Base-by-base conservation (phyloP, 306 rosid species). In the Ormosia emarginata region DNA sequence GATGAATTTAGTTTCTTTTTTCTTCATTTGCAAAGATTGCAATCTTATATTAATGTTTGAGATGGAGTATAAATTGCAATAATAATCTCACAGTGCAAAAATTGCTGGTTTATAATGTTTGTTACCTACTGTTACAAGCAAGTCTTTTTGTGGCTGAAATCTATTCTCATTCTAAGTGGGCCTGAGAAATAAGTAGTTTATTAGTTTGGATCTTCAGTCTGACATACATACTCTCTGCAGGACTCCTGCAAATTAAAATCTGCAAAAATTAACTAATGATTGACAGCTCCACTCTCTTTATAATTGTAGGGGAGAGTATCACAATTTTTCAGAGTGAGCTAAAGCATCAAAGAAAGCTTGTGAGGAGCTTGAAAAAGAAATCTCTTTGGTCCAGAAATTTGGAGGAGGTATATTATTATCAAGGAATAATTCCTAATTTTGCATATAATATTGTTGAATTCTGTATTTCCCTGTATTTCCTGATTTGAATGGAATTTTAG, bases 361-460 rank as follows among this genome's bases (percentile, higher is more conserved):
- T 92, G 79, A 90, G 84, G 87, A 88, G 87, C 89, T 86, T 94
- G 92, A 89, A 92, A 89, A 94, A 81, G 91, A 96, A 91, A 85
- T 92, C 97, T 84, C 97, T 96, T 34, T 96, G 99, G 99, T 86
- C 95, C 52, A 87, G 85, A 83, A 87, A 36, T 81, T 85, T 92
- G 84, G 97, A 96, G 71, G 97, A 92, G 99, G 99, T 96, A 92
- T 82, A 80, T 76, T 74, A 32, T 78, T 63, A 29, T 79, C n/a
- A 50, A 72, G 12, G 68, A 76, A 24, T 61, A 34, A 29, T 68
- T 81, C 52, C 63, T 81, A 41, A 52, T 55, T 64, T 73, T 73
- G 58, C 58, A 50, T 68, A 36, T 65, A 41, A 13, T 66, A 58
- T 41, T 65, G 64, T 68, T 84, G 71, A 50, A 68, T 81, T 59